phyloP scores from a whole-genome alignment of 1,284 basidiomycete genomes.

The Malassezia restricta region DNA sequence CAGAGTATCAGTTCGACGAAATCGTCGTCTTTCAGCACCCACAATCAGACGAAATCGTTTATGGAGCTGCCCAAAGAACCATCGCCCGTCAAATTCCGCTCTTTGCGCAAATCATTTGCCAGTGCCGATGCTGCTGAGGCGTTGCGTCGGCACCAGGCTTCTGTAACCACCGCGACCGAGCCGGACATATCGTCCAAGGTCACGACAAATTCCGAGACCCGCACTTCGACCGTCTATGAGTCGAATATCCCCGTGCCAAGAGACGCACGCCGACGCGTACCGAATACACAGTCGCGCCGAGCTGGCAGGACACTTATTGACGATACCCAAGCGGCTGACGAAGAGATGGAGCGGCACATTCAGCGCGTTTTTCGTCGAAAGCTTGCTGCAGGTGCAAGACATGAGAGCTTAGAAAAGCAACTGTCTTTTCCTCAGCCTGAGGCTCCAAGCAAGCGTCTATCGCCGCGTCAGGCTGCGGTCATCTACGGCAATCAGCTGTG shows the following conservation, averaged over 20 bases:
- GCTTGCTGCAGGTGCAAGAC: slow-evolving; percentile 62
- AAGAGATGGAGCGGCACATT: slow-evolving; percentile 93
- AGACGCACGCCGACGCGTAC: slow-evolving; percentile 12
- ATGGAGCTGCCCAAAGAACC: not conserved
- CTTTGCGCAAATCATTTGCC: slow-evolving; percentile 6
- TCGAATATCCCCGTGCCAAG: not conserved
- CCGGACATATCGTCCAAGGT: no score
- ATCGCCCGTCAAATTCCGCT: slow-evolving; percentile 5
- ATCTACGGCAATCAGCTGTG: slow-evolving; percentile 47
- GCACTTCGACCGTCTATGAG: not conserved
- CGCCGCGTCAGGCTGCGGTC: slow-evolving; percentile 53
- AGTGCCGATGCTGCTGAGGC: slow-evolving; percentile 12
- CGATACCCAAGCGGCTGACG: slow-evolving; percentile 79
- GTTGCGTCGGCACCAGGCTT: slow-evolving; percentile 4
- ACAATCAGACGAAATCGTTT: not conserved
- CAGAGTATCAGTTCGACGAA: slow-evolving; percentile 3
- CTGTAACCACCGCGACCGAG: not conserved
- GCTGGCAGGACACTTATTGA: slow-evolving; percentile 50
- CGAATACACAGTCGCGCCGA: slow-evolving; percentile 4
- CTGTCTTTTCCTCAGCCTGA: slow-evolving; percentile 83
- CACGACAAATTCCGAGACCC: not conserved
- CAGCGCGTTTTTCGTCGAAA: slow-evolving; percentile 77
- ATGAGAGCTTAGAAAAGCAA: slow-evolving; percentile 75
- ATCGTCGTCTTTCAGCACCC: not conserved
- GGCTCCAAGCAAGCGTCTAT: slow-evolving; percentile 58